Evolutionary conservation across 768 basidiomycete species (phyloP).

Genomic region (Collybiopsis luxurians): DNA sequence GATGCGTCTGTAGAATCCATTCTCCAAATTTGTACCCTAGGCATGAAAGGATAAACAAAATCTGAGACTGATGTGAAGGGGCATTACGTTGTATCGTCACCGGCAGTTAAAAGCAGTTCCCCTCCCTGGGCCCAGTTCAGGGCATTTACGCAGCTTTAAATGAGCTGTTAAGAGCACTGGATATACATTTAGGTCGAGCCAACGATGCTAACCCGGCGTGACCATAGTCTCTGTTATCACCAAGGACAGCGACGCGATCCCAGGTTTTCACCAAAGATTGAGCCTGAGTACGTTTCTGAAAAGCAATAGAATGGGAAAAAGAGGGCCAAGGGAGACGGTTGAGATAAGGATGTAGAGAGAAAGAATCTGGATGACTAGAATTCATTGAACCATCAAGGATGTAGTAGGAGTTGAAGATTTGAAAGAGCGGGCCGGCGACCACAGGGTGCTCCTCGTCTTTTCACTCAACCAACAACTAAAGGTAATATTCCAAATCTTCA

Average conservation of each 20-base stretch:
- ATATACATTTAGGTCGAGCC: background rate
- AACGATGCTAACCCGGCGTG: constrained; percentile 66
- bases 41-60: too few relatives aligned
- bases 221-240: constrained; percentile 48
- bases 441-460: too few relatives aligned
- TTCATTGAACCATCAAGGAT: background rate
- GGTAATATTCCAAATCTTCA: too few relatives aligned
- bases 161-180: background rate
- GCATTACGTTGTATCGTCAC: constrained; percentile 66
- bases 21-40: constrained; percentile 76
- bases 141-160: constrained; percentile 70
- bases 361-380: background rate
- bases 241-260: constrained; percentile 76
- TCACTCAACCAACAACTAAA: too few relatives aligned
- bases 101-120: constrained; percentile 62
- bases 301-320: background rate
- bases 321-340: background rate
- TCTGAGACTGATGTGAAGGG: background rate
- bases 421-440: too few relatives aligned
- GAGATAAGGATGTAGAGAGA: background rate
- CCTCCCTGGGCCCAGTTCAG: constrained; percentile 71
- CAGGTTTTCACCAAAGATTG: constrained; percentile 14
- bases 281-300: background rate
- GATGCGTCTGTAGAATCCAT: constrained; percentile 45
- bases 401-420: too few relatives aligned